These are phyloP conservation scores for Arthrobotrys iridis DNA, from an alignment of 2,329 filamentous ascomycete genomes.

Conservation along the genomic window DNA sequence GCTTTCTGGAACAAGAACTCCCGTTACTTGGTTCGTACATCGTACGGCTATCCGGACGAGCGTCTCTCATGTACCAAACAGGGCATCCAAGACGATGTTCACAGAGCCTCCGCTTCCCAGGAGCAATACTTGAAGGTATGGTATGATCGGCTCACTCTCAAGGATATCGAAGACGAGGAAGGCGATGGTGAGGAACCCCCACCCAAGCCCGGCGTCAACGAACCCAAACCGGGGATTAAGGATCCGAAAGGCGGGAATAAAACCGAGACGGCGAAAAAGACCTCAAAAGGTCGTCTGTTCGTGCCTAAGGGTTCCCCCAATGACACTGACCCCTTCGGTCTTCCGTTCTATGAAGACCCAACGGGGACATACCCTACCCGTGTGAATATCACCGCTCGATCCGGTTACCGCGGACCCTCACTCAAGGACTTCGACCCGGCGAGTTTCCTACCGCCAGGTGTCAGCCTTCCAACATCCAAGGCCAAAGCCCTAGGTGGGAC, in stretches of 20 bases:
- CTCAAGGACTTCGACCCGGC: conserved; percentile 10
- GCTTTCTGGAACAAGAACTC: conserved; percentile 33
- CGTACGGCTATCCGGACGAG: conserved; percentile 16
- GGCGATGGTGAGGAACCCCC: neutral
- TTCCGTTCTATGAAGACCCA: neutral
- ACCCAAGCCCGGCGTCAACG: neutral
- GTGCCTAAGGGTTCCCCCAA: neutral
- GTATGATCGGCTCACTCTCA: conserved; percentile 1
- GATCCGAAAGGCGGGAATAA: neutral
- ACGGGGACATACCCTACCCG: neutral
- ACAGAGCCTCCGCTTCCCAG: neutral
- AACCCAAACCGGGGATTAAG: neutral
- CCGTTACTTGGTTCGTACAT: conserved; percentile 17
- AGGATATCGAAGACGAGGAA: neutral
- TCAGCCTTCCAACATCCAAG: no score
- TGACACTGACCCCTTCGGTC: neutral
- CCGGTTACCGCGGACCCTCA: conserved; percentile 16
- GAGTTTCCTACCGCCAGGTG: neutral
- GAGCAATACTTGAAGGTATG: conserved; percentile 32
- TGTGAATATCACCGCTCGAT: neutral
- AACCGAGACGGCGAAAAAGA: neutral
- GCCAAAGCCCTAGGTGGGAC: no score
- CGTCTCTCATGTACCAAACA: neutral
- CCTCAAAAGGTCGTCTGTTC: neutral
- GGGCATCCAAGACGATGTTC: neutral